Percentiles rank a stretch among this genome's conserved stretches.
These are phyloP conservation scores for Dipsacomyces acuminosporus DNA, from an alignment of 371 early-diverging fungal species.

Conservation along the genomic window DNA sequence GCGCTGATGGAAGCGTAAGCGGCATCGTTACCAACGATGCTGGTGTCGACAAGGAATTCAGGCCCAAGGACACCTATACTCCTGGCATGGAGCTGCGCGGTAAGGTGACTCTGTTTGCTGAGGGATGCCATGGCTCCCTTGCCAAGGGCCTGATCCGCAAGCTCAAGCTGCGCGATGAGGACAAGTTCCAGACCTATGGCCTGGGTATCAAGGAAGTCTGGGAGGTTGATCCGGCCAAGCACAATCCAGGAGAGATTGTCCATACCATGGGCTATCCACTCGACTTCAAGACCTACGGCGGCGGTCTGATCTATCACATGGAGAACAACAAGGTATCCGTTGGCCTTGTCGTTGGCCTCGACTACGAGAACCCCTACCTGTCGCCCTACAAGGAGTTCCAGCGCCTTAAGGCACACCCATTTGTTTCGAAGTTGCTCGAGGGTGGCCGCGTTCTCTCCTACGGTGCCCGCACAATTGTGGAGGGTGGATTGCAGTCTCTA, in stretches of 20 bases:
- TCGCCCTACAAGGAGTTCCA: conserved; percentile 97
- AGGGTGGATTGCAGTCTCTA: conserved; percentile 90
- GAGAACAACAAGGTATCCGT: conserved; percentile 81
- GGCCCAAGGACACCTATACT: conserved; percentile 87
- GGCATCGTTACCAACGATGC: conserved; percentile 96
- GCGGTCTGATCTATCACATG: conserved; percentile 94
- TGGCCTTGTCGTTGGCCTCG: conserved; percentile 90
- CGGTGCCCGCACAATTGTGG: conserved; percentile 94
- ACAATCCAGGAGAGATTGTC: conserved; percentile 76
- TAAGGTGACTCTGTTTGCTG: conserved; percentile 93
- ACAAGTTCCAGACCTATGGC: conserved; percentile 76
- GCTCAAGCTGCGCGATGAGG: conserved; percentile 76
- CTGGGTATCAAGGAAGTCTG: conserved; percentile 98
- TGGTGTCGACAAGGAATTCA: conserved; percentile 85
- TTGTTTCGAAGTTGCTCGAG: conserved; percentile 71
- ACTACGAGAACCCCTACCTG: conserved; percentile 92
- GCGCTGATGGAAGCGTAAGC: conserved; percentile 82
- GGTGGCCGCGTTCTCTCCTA: conserved; percentile 92
- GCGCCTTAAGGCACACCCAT: conserved; percentile 92
- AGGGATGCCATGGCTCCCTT: conserved; percentile 96
- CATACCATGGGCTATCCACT: conserved; percentile 95
- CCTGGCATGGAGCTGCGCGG: conserved; percentile 95
- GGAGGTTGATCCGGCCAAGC: conserved; percentile 88
- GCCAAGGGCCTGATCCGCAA: conserved; percentile 85
- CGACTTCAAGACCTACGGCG: conserved; percentile 86